Conservation (phyloP, 495 filamentous ascomycete genomes). For the Parathielavia hyrcaniae region DNA sequence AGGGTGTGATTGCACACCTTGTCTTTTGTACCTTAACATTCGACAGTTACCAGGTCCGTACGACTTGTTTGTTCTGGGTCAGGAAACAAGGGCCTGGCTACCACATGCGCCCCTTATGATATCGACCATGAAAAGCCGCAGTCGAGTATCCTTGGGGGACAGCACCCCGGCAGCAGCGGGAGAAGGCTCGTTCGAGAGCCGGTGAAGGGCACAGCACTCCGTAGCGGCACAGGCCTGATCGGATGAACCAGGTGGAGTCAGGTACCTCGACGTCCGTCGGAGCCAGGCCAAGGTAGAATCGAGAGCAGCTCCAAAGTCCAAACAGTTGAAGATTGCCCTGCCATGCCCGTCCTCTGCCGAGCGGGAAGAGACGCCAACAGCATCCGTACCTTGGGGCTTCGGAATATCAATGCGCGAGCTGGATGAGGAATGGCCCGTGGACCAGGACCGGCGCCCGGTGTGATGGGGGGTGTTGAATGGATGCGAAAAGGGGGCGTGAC, state of each 20-base stretch:
- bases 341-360: constrained; percentile 19
- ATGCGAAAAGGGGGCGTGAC: constrained; percentile 24
- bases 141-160: background rate
- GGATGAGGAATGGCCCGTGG: constrained; percentile 19
- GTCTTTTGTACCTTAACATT: constrained; percentile 16
- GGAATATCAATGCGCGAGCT: constrained; percentile 16
- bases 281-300: background rate
- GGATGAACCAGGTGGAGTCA: background rate
- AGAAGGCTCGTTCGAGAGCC: background rate
- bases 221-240: background rate
- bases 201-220: background rate
- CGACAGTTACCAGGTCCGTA: constrained; percentile 5
- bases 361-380: constrained; percentile 22
- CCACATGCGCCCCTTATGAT: constrained; percentile 5
- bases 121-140: background rate
- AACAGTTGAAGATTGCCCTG: background rate
- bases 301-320: background rate
- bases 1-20: constrained; percentile 15
- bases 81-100: background rate
- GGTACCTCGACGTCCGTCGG: constrained; percentile 1
- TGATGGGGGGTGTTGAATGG: constrained; percentile 18
- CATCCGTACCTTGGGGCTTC: constrained; percentile 8
- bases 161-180: background rate
- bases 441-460: constrained; percentile 11
- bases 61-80: constrained; percentile 15